Conservation (phyloP, 148 eudicot genomes). For the Rhododendron henanense region DNA sequence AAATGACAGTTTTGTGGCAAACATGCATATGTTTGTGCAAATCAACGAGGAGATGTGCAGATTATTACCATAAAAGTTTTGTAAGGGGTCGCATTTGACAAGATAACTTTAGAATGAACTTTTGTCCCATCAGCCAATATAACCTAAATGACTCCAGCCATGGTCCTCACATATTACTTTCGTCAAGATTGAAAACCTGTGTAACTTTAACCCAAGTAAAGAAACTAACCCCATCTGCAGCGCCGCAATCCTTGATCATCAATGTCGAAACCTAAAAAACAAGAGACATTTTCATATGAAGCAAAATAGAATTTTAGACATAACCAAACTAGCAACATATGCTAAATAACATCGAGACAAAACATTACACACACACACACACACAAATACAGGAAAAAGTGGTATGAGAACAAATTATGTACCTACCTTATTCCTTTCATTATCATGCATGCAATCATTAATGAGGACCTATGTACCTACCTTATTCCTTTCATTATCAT, state of each 20-base stretch:
- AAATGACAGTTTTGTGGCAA: background rate
- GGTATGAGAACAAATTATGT: background rate
- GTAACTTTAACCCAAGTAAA: background rate
- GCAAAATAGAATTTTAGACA: background rate
- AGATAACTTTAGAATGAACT: slow-evolving; percentile 67
- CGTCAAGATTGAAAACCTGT: background rate
- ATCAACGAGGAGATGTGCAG: background rate
- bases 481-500: background rate
- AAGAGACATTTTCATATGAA: background rate
- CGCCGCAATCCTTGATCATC: slow-evolving; percentile 61
- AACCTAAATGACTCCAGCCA: slow-evolving; percentile 41
- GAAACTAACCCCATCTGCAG: slow-evolving; percentile 69
- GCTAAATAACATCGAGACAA: background rate
- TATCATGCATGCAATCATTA: background rate
- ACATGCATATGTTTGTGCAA: background rate
- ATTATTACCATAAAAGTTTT: slow-evolving; percentile 77
- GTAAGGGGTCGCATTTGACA: slow-evolving; percentile 91
- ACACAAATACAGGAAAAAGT: background rate
- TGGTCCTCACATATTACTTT: slow-evolving; percentile 2
- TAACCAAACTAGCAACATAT: background rate
- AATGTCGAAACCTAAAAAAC: slow-evolving; percentile 64
- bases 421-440: background rate
- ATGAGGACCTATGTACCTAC: background rate
- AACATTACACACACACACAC: background rate
- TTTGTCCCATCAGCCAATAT: slow-evolving; percentile 77